Evolutionary conservation across 2,329 filamentous ascomycete species (phyloP).

Genomic region (Ophiognomonia clavigignenti-juglandacearum): DNA sequence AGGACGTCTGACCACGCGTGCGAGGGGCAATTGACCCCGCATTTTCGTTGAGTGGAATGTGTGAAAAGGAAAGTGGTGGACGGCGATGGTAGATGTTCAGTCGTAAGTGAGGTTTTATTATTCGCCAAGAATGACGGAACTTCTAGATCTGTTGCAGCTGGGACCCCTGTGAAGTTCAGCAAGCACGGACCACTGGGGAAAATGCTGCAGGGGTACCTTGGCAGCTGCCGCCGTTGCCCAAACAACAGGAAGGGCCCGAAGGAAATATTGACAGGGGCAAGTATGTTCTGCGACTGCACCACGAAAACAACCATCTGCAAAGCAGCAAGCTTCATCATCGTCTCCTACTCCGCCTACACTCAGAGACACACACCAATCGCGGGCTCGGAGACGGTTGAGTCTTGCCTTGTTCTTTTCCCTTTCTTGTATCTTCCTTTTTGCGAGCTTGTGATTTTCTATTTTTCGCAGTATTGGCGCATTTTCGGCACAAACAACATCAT

Average conservation of each 20-base stretch:
- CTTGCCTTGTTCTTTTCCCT: background rate
- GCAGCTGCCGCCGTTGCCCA: background rate
- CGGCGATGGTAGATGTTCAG: background rate
- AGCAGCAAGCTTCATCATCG: too few species aligned
- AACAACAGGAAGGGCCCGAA: background rate
- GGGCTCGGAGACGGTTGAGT: background rate
- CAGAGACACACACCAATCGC: too few species aligned
- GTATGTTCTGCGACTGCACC: background rate
- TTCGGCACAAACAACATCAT: background rate
- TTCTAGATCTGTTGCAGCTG: background rate
- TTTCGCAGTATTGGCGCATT: background rate
- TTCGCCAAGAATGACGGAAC: constrained; percentile 8
- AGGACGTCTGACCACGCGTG: constrained; percentile 29
- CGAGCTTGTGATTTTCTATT: background rate
- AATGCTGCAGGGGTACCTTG: background rate
- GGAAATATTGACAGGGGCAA: constrained; percentile 8
- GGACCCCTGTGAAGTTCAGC: background rate
- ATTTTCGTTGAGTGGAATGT: constrained; percentile 27
- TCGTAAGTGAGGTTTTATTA: background rate
- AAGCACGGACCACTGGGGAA: background rate
- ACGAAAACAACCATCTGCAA: too few species aligned
- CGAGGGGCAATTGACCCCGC: constrained; percentile 38
- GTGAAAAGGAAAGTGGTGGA: constrained; percentile 1
- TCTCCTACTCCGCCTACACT: too few species aligned
- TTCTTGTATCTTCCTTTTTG: background rate